A percentile compares a stretch with the other conserved stretches of the same genome.
Evolutionary conservation across 345 rosid genomes (phyloP).

Genomic region (Eucalyptus pauciflora): DNA sequence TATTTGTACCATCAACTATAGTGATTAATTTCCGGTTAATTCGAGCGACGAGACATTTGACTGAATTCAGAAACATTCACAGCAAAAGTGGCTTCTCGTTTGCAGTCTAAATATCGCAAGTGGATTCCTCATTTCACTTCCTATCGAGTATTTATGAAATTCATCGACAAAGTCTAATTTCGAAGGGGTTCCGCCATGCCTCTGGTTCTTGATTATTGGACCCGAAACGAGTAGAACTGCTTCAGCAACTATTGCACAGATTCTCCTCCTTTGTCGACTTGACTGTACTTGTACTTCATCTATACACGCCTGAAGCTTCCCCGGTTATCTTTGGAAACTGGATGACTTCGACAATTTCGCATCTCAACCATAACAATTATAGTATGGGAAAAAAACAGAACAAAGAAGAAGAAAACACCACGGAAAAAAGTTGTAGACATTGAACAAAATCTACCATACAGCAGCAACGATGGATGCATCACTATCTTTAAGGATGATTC

Average conservation of each 20-base stretch:
- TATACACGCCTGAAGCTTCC: too few species aligned
- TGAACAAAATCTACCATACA: too few species aligned
- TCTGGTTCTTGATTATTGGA: neutral
- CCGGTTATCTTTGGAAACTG: too few species aligned
- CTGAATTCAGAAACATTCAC: neutral
- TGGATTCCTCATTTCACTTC: neutral
- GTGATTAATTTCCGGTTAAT: neutral
- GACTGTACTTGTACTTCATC: too few species aligned
- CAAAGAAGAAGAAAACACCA: too few species aligned
- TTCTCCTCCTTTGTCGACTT: too few species aligned
- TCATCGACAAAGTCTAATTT: neutral
- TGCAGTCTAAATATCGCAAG: neutral
- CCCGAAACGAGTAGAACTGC: neutral
- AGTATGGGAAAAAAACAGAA: too few species aligned
- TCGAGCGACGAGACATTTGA: neutral
- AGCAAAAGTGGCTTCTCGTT: neutral
- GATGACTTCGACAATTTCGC: too few species aligned
- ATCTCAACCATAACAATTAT: too few species aligned
- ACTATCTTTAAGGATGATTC: too few species aligned
- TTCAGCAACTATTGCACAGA: neutral
- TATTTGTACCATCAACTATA: neutral
- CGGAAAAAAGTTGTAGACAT: too few species aligned
- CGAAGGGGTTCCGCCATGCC: neutral
- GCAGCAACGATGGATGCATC: too few species aligned
- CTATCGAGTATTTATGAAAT: neutral